phyloP scores from a whole-genome alignment of 768 basidiomycete genomes.

The Suillus ampliporus region DNA sequence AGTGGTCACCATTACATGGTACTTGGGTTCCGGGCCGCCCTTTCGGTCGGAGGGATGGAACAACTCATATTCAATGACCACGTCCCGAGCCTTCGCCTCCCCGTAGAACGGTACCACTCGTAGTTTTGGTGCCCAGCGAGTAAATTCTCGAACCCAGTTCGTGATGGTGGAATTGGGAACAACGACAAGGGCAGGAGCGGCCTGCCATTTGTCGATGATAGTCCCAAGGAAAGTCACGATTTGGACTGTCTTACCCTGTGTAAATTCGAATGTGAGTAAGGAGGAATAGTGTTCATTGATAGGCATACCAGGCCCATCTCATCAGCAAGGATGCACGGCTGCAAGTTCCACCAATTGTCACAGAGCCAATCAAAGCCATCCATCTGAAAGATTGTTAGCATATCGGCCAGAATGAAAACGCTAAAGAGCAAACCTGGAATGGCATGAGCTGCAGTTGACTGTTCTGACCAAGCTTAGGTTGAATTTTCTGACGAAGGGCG shows the following conservation, averaged over 20 bases:
- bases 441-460: constrained; percentile 74
- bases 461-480: constrained; percentile 73
- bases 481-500: constrained; percentile 50
- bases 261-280: constrained; percentile 16
- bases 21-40: constrained; percentile 62
- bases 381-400: constrained; percentile 48
- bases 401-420: neutral
- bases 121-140: constrained; percentile 68
- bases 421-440: constrained; percentile 68
- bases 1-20: constrained; percentile 91
- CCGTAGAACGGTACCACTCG: constrained; percentile 87
- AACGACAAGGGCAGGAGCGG: constrained; percentile 84
- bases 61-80: constrained; percentile 85
- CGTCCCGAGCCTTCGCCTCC: constrained; percentile 77
- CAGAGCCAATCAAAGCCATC: constrained; percentile 87
- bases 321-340: constrained; percentile 90
- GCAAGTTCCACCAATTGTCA: constrained; percentile 87
- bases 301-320: constrained; percentile 90
- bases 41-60: constrained; percentile 54
- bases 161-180: constrained; percentile 97
- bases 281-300: neutral
- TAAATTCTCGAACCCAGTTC: constrained; percentile 95
- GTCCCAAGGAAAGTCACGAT: constrained; percentile 83
- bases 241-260: constrained; percentile 90
- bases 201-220: constrained; percentile 57